Conservation (phyloP, 805 yeast genomes). For the Kluyveromyces nonfermentans region DNA sequence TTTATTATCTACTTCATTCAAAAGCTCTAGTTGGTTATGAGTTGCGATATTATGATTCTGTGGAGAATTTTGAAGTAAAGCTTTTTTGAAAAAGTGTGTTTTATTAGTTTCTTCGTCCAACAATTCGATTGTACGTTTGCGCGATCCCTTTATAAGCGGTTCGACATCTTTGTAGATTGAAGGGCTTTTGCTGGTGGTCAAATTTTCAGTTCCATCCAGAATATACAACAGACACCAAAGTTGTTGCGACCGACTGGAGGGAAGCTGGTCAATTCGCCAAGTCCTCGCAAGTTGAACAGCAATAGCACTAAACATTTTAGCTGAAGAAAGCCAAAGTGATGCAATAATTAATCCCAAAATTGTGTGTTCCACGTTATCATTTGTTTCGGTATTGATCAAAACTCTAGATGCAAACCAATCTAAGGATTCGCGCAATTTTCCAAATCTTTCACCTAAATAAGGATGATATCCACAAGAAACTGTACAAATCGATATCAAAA, state of each 20-base stretch:
- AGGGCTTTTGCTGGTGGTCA: conserved; percentile 49
- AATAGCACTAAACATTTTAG: conserved; percentile 55
- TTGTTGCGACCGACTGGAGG: conserved; percentile 38
- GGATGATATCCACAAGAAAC: conserved; percentile 58
- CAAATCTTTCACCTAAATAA: conserved; percentile 5
- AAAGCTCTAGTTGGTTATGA: conserved; percentile 16
- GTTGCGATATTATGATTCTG: conserved; percentile 9
- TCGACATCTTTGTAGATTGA: conserved; percentile 40
- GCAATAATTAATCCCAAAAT: conserved; percentile 56
- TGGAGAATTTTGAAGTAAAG: conserved; percentile 8
- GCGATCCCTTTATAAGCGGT: conserved; percentile 27
- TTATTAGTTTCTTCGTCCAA: neutral
- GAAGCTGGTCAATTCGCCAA: conserved; percentile 10
- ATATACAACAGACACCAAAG: conserved; percentile 60
- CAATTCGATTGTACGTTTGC: conserved; percentile 7
- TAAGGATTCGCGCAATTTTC: conserved; percentile 25
- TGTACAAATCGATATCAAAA: conserved; percentile 51
- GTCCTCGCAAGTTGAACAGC: conserved; percentile 57
- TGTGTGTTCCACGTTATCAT: conserved; percentile 43
- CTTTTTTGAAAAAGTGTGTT: conserved; percentile 7
- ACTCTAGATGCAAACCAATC: conserved; percentile 28
- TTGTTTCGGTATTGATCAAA: conserved; percentile 24
- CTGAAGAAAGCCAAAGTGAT: conserved; percentile 59
- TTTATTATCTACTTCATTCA: conserved; percentile 14
- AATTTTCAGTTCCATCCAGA: conserved; percentile 60